Evolutionary conservation across 2,329 filamentous ascomycete species (phyloP), one percentile per base, ranked within the genome.

Genomic region (Aspergillus glaucus): DNA sequence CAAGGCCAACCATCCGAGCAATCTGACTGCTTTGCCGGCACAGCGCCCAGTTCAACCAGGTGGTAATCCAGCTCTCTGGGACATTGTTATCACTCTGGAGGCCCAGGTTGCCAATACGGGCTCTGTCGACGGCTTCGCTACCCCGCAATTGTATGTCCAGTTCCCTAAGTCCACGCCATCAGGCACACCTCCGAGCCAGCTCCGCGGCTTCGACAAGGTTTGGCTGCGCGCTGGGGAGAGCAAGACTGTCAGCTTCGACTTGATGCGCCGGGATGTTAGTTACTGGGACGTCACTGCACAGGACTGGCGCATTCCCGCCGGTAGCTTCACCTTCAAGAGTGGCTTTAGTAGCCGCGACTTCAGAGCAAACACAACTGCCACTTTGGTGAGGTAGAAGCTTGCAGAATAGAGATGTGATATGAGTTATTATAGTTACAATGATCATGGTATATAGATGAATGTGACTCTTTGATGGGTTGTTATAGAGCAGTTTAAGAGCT

Each of bases 51-150:
- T 54, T 10, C 56, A 52, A 44, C 75, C 82, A 75, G 9, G 79
- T 87, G 60, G 59, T 4, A 60, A 62, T 41, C 51, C 54, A 2
- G 46, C 50, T 9, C 55, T 62, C 17, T 62, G 56, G 53, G 55
- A 60, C 3, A 47, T 41, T 8, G 37, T 62, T 6, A 59, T 57
- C 43, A 51, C 52, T 2, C 49, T 57, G 17, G 80, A 80, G 0
- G 85, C 83, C 0, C 80, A 79, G 17, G 77, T 93, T 53, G 85
- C 77, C 55, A 94, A 94, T 76, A 88, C 80, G 2, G 88, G 88
- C 43, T 60, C 67, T 0, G 59, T 82, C 0, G 75, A 68, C 2
- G 86, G 86, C n/a, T 85, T 88, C 34, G 87, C 89, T 62, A 78
- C 93, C 1, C 77, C 84, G 0, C 88, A 93, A 75, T 46, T 63